A percentile compares a stretch with the other conserved stretches of the same genome.
These are phyloP conservation scores for Phaeophleospora eucalypticola DNA, from an alignment of 2,329 filamentous ascomycete species.

Conservation along the genomic window DNA sequence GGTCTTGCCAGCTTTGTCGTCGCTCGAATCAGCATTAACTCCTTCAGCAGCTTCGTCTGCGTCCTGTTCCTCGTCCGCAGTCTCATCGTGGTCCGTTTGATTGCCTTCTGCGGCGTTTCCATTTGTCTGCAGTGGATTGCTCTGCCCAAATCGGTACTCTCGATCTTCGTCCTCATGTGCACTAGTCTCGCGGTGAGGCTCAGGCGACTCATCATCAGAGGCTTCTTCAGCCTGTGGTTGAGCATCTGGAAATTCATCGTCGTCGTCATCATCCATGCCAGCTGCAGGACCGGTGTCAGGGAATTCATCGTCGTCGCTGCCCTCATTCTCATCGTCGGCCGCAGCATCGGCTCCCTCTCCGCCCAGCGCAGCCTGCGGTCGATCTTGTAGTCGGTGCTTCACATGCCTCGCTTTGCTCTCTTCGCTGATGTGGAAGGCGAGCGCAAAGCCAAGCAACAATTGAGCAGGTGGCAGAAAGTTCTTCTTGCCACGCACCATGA, in stretches of 20 bases:
- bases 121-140: slow-evolving; percentile 40
- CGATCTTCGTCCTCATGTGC: slow-evolving; percentile 26
- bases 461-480: slow-evolving; percentile 87
- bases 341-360: slow-evolving; percentile 26
- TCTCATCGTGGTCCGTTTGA: slow-evolving; percentile 30
- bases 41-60: slow-evolving; percentile 23
- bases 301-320: slow-evolving; percentile 35
- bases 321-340: slow-evolving; percentile 37
- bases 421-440: slow-evolving; percentile 84
- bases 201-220: slow-evolving; percentile 25
- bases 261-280: slow-evolving; percentile 28
- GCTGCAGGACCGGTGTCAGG: slow-evolving; percentile 22
- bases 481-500: slow-evolving; percentile 80
- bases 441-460: slow-evolving; percentile 78
- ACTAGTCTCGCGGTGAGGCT: slow-evolving; percentile 18
- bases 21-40: slow-evolving; percentile 25
- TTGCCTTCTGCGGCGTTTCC: slow-evolving; percentile 9
- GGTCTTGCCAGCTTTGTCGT: slow-evolving; percentile 11
- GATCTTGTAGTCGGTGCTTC: slow-evolving; percentile 61
- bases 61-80: slow-evolving; percentile 27
- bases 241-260: slow-evolving; percentile 41
- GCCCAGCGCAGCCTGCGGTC: slow-evolving; percentile 27
- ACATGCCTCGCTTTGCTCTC: slow-evolving; percentile 77
- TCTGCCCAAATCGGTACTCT: slow-evolving; percentile 20
- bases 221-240: slow-evolving; percentile 16